Conservation (phyloP, 2,329 filamentous ascomycete genomes). For the Aaosphaeria arxii region DNA sequence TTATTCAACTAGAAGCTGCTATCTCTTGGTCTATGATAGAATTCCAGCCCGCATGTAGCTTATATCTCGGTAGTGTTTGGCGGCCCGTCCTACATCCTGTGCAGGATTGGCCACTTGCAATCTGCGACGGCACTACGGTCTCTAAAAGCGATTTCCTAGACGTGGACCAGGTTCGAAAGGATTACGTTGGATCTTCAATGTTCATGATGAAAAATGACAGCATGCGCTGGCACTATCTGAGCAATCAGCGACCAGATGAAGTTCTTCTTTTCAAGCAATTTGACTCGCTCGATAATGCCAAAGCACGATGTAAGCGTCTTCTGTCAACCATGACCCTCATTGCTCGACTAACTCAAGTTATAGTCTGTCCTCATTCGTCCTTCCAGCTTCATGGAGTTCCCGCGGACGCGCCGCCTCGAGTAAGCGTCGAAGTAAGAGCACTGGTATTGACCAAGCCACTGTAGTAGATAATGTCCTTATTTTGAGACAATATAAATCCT, state of each 20-base stretch:
- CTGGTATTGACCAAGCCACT: not conserved
- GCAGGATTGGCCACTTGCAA: constrained; percentile 3
- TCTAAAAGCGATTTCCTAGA: not conserved
- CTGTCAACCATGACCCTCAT: not conserved
- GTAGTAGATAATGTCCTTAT: not conserved
- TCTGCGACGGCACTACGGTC: constrained; percentile 3
- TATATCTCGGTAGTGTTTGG: not conserved
- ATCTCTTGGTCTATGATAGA: too few species aligned
- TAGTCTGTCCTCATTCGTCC: not conserved
- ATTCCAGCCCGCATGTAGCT: too few species aligned
- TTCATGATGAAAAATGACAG: not conserved
- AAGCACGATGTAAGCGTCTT: not conserved
- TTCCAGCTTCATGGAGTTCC: not conserved
- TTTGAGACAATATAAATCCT: not conserved
- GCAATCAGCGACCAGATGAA: constrained; percentile 1
- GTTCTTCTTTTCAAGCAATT: constrained; percentile 5
- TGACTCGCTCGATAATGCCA: constrained; percentile 1
- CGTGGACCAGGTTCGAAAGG: constrained; percentile 1
- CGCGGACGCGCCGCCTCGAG: not conserved
- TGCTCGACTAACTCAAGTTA: too few species aligned
- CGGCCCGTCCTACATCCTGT: not conserved
- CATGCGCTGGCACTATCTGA: constrained; percentile 2
- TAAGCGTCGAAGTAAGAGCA: constrained; percentile 1
- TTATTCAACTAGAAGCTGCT: not conserved
- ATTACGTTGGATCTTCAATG: not conserved